Evolutionary conservation across 805 yeast species (phyloP).

Genomic region (Candida arabinofermentans): DNA sequence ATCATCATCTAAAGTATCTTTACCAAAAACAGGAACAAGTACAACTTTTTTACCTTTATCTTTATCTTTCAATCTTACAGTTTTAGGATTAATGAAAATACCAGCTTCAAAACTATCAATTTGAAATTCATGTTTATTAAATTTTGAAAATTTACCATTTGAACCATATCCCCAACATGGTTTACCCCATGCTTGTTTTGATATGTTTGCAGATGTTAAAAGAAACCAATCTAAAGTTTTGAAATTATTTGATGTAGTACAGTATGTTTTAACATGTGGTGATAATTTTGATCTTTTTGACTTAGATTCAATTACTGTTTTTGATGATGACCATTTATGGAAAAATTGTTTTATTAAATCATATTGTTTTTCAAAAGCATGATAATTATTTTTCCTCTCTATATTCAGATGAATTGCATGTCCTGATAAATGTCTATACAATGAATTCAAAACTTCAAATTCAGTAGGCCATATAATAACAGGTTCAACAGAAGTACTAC

Average conservation of each 20-base stretch:
- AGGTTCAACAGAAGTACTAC: conserved; percentile 19
- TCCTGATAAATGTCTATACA: conserved; percentile 23
- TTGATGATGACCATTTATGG: conserved; percentile 39
- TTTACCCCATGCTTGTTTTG: conserved; percentile 80
- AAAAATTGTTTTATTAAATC: conserved; percentile 39
- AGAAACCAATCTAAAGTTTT: conserved; percentile 60
- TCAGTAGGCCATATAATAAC: conserved; percentile 33
- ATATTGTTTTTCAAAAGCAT: conserved; percentile 34
- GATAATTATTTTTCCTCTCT: conserved; percentile 12
- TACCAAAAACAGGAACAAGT: conserved; percentile 42
- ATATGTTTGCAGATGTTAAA: conserved; percentile 70
- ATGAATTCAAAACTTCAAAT: conserved; percentile 20
- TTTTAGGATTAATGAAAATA: conserved; percentile 38
- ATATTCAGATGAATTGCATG: conserved; percentile 25
- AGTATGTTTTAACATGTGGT: conserved; percentile 65
- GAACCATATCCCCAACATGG: conserved; percentile 25
- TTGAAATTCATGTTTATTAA: conserved; percentile 25
- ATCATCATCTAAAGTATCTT: conserved; percentile 24
- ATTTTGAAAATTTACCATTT: conserved; percentile 7
- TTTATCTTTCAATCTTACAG: conserved; percentile 11
- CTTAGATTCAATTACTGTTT: conserved; percentile 6
- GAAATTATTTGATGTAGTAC: conserved; percentile 49
- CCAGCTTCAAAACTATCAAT: conserved; percentile 53
- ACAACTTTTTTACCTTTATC: conserved; percentile 6
- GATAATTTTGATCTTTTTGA: conserved; percentile 27